Conservation (phyloP, 192 early-diverging fungal genomes). For the Neocallimastix lanati region DNA sequence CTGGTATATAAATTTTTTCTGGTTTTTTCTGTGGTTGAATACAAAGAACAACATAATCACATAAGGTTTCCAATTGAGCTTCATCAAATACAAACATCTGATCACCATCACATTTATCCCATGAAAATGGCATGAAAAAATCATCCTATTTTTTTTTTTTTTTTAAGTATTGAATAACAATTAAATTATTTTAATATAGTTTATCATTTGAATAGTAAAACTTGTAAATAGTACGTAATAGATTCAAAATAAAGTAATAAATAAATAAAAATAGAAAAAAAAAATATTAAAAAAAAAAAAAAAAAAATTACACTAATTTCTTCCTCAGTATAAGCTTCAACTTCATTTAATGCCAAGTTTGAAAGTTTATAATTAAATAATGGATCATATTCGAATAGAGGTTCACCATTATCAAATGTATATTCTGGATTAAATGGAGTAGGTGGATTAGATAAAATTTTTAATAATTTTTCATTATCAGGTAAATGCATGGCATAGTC, state of each 20-base stretch:
- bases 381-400: not conserved
- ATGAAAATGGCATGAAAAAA: constrained; percentile 8
- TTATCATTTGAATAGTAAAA: too few relatives aligned
- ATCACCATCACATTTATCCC: constrained; percentile 62
- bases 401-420: not conserved
- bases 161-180: too few relatives aligned
- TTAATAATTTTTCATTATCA: not conserved
- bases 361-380: not conserved
- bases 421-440: not conserved
- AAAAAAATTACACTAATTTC: not conserved
- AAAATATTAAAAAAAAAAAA: too few relatives aligned
- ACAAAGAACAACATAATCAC: constrained; percentile 25
- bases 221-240: too few relatives aligned
- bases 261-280: too few relatives aligned
- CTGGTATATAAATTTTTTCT: constrained; percentile 20
- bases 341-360: not conserved
- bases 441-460: not conserved
- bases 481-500: constrained; percentile 26
- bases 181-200: too few relatives aligned
- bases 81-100: constrained; percentile 93
- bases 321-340: not conserved
- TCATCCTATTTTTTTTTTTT: not conserved
- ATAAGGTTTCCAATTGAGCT: constrained; percentile 40
- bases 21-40: constrained; percentile 9
- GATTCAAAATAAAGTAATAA: too few relatives aligned